Conservation (phyloP, 192 early-diverging fungal genomes). For the Podila epicladia region DNA sequence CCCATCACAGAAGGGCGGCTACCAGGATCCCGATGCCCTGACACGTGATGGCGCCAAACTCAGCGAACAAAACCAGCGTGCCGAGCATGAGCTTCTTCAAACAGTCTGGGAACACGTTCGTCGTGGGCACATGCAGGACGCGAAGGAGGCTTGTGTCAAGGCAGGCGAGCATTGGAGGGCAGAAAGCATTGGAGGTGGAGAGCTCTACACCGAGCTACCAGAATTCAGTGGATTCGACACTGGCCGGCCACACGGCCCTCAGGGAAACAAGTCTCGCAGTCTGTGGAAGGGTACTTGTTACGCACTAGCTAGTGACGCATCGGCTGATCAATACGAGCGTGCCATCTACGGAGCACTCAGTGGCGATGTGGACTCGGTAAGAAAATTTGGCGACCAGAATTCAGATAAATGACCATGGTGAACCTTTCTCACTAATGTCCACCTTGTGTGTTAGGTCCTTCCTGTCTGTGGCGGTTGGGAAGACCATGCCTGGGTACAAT, state of each 20-base stretch:
- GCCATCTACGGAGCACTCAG: slow-evolving; percentile 80
- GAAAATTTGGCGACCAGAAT: slow-evolving; percentile 1
- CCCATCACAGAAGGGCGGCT: neutral
- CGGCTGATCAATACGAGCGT: slow-evolving; percentile 72
- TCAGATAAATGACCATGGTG: neutral
- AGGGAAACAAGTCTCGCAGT: slow-evolving; percentile 70
- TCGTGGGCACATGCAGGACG: slow-evolving; percentile 71
- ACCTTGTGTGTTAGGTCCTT: slow-evolving; percentile 52
- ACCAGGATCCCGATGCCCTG: slow-evolving; percentile 30
- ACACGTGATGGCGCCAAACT: slow-evolving; percentile 35
- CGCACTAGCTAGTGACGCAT: slow-evolving; percentile 61
- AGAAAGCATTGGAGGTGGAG: slow-evolving; percentile 76
- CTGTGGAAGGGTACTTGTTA: slow-evolving; percentile 76
- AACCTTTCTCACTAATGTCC: neutral
- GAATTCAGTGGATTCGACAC: slow-evolving; percentile 29
- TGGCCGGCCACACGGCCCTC: slow-evolving; percentile 34
- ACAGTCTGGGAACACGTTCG: slow-evolving; percentile 83
- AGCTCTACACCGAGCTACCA: slow-evolving; percentile 39
- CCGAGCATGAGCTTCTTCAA: slow-evolving; percentile 65
- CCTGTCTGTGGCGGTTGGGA: slow-evolving; percentile 88
- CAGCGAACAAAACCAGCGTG: slow-evolving; percentile 18
- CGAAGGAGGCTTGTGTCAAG: slow-evolving; percentile 76
- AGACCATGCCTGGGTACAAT: slow-evolving; percentile 87
- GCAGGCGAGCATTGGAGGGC: slow-evolving; percentile 85
- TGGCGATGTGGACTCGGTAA: slow-evolving; percentile 79